Evolutionary conservation across 1,284 basidiomycete species (phyloP), one percentile per base, ranked within the genome.

Genomic region (Ustilago tritici): DNA sequence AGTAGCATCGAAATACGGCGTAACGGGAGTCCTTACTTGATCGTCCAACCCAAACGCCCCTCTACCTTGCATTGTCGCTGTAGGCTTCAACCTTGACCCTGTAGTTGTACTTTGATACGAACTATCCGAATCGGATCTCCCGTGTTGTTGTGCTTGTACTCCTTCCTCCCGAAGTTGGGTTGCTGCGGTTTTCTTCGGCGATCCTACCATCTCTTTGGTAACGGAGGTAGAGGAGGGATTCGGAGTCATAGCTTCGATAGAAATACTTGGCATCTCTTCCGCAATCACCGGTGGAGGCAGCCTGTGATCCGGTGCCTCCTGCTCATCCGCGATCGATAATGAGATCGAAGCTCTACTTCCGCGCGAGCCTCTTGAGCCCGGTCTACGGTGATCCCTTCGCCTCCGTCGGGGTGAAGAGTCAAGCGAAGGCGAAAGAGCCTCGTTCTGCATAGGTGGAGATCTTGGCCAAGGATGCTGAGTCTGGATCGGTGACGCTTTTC

Each of bases 1-100:
- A 46, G 40, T 31, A 36, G 73, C 76, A 54, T 83, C 82, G 64
- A 83, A 83, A 76, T 73, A 81, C 1, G 79, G 76, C 46, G 82
- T 83, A 6, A 68, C 31, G 0, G 82, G 80, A 7, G 80, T 78
- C 28, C 61, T 54, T 2, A 76, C 46, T 34, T 76, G 80, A 43
- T 82, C 81, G 0, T 81, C 73, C 41, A 78, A 43, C 1, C 76
- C 70, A 31, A 65, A 52, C 0, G 63, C 52, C 9, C 43, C 43
- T 19, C 43, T 6, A 32, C 61, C 58, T 14, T 47, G 43, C 38
- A 50, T 38, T 46, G 55, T 9, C 2, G 28, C 31, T 19, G 41
- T 50, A 8, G 70, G 43, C n/a, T 63, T 72, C 17, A 74, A 28
- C 9, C 66, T 58, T 11, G 60, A 58, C 10, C 49, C 55, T 1